Conservation (phyloP, 2,329 filamentous ascomycete species). For the Ambrosiella xylebori region DNA sequence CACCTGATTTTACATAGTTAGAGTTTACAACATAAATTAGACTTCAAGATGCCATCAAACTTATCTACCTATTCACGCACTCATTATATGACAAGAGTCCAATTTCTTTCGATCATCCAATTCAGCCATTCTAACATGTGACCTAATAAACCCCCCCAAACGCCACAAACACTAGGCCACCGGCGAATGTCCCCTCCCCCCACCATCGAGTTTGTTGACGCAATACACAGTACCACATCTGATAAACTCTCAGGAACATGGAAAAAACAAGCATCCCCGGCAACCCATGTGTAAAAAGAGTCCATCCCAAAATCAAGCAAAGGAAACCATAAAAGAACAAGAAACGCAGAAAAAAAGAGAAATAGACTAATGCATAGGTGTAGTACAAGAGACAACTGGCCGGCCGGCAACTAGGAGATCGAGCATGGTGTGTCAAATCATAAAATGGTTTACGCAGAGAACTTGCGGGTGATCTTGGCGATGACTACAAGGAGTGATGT, state of each 20-base stretch:
- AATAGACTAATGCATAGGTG: background rate
- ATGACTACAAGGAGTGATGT: slow-evolving; percentile 46
- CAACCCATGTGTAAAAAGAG: background rate
- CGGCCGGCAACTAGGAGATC: background rate
- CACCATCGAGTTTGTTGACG: background rate
- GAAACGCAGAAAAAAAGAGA: slow-evolving; percentile 1
- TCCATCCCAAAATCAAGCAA: slow-evolving; percentile 6
- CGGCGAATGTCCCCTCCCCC: background rate
- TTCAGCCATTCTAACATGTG: background rate
- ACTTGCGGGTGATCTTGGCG: slow-evolving; percentile 83
- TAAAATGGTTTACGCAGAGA: slow-evolving; percentile 40
- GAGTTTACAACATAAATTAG: too few species aligned
- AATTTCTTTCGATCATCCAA: background rate
- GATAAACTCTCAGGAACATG: background rate
- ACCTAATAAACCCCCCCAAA: background rate
- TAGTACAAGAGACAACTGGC: slow-evolving; percentile 1
- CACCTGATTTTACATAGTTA: too few species aligned
- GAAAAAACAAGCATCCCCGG: background rate
- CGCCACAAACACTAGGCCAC: background rate
- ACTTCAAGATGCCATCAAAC: too few species aligned
- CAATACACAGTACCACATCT: background rate
- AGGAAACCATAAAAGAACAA: slow-evolving; percentile 2
- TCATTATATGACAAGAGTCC: background rate
- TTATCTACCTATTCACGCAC: background rate
- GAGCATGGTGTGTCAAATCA: background rate